phyloP scores from a whole-genome alignment of 2,329 filamentous ascomycete genomes.

The Penicillium frequentans region DNA sequence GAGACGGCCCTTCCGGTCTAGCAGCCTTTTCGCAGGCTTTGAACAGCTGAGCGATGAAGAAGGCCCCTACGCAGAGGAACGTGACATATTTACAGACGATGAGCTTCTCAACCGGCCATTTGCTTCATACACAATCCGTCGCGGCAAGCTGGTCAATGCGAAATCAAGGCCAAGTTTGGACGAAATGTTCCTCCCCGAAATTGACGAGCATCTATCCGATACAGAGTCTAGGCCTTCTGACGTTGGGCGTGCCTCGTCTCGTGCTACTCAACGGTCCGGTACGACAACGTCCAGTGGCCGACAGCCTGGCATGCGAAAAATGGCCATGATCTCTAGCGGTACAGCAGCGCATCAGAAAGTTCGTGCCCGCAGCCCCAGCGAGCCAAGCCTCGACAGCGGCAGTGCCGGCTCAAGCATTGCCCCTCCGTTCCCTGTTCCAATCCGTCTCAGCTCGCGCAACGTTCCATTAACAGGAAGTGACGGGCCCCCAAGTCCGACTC shows the following conservation, averaged over 20 bases:
- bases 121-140: slow-evolving; percentile 43
- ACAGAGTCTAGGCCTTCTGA: slow-evolving; percentile 29
- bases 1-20: slow-evolving; percentile 71
- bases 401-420: slow-evolving; percentile 36
- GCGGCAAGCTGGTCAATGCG: slow-evolving; percentile 44
- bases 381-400: slow-evolving; percentile 44
- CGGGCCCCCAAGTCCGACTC: slow-evolving; percentile 73
- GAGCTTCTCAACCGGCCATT: slow-evolving; percentile 47
- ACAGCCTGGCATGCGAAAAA: slow-evolving; percentile 69
- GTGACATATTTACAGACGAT: slow-evolving; percentile 44
- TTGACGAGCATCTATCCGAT: slow-evolving; percentile 38
- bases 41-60: slow-evolving; percentile 64
- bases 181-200: slow-evolving; percentile 34
- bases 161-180: slow-evolving; percentile 33
- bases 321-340: slow-evolving; percentile 77
- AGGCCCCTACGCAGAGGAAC: slow-evolving; percentile 18
- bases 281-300: slow-evolving; percentile 38
- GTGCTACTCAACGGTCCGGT: slow-evolving; percentile 35
- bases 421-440: slow-evolving; percentile 91
- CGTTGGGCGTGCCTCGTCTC: slow-evolving; percentile 15
- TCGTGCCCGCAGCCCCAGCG: slow-evolving; percentile 54
- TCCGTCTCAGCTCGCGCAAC: slow-evolving; percentile 80
- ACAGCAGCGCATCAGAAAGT: slow-evolving; percentile 68
- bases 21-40: slow-evolving; percentile 84
- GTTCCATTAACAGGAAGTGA: slow-evolving; percentile 70